Conservation (phyloP, 2,329 filamentous ascomycete species). For the Niveomyces coronatus region DNA sequence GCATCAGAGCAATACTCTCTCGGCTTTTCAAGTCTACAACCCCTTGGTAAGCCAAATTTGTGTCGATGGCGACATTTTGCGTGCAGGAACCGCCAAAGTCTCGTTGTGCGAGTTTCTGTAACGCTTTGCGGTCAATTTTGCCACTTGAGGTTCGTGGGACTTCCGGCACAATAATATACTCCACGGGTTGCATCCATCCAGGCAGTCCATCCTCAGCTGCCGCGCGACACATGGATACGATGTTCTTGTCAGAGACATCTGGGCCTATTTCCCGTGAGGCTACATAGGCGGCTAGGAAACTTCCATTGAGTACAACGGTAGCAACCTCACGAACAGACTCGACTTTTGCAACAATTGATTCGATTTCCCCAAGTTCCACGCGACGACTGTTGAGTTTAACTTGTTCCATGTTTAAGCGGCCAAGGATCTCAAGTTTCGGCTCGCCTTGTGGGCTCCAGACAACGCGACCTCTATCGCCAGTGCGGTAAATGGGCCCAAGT, state of each 20-base stretch:
- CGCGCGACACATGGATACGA: constrained; percentile 5
- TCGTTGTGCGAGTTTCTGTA: constrained; percentile 4
- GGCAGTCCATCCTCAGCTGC: constrained; percentile 5
- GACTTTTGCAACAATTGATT: constrained; percentile 4
- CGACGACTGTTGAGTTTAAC: constrained; percentile 9
- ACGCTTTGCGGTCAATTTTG: constrained; percentile 8
- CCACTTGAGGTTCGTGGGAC: constrained; percentile 8
- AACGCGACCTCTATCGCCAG: constrained; percentile 9
- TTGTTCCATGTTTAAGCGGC: constrained; percentile 8
- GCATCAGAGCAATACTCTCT: constrained; percentile 2
- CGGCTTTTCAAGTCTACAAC: constrained; percentile 1
- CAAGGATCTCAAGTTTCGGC: constrained; percentile 8
- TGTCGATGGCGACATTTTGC: constrained; percentile 5
- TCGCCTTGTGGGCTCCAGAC: constrained; percentile 4
- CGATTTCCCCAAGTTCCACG: constrained; percentile 8
- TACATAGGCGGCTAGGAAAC: constrained; percentile 9
- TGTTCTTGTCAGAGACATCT: not conserved
- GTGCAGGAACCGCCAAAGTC: constrained; percentile 8
- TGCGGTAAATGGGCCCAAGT: constrained; percentile 6
- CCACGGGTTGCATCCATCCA: constrained; percentile 9
- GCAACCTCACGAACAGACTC: constrained; percentile 25
- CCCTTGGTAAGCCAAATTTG: constrained; percentile 1
- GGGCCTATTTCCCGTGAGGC: constrained; percentile 1
- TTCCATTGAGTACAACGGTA: constrained; percentile 34
- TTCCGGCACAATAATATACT: constrained; percentile 6